Percentiles rank a stretch among this genome's conserved stretches.
These are phyloP conservation scores for Magnaporthales sp. DNA, from an alignment of 2,329 filamentous ascomycete genomes.

Conservation along the genomic window DNA sequence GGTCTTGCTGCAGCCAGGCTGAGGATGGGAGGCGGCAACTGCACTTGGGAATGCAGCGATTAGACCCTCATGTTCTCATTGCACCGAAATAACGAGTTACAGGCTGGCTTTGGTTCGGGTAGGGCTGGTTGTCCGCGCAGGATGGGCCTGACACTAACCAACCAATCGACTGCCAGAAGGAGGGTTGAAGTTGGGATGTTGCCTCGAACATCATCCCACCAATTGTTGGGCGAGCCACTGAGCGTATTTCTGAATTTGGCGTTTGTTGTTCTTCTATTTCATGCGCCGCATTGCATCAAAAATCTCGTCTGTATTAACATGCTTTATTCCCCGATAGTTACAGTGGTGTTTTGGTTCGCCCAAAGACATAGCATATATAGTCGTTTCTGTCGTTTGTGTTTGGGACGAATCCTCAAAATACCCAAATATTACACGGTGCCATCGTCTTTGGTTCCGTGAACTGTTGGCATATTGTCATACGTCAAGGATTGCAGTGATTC, in stretches of 20 bases:
- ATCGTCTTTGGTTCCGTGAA: not conserved
- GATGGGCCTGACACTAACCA: not conserved
- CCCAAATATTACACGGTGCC: not conserved
- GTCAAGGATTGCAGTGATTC: not conserved
- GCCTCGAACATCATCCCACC: not conserved
- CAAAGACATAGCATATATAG: not conserved
- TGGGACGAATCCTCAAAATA: not conserved
- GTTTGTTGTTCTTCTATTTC: not conserved
- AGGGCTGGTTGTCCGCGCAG: not conserved
- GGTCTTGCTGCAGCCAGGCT: not conserved
- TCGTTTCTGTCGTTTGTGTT: not conserved
- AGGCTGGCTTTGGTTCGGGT: not conserved
- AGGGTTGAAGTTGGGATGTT: not conserved
- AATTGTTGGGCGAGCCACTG: not conserved
- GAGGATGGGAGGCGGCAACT: not conserved
- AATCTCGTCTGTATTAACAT: not conserved
- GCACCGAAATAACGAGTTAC: not conserved
- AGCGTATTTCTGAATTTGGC: not conserved
- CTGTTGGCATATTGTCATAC: not conserved
- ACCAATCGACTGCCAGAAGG: not conserved
- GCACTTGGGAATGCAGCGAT: not conserved
- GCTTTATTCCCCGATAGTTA: not conserved
- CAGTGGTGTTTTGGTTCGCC: not conserved
- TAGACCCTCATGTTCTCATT: not conserved
- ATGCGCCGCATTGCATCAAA: not conserved